Evolutionary conservation across 192 early-diverging fungal genomes (phyloP), one percentile per base, ranked within the genome.

Genomic region (Entophlyctis luteolus): DNA sequence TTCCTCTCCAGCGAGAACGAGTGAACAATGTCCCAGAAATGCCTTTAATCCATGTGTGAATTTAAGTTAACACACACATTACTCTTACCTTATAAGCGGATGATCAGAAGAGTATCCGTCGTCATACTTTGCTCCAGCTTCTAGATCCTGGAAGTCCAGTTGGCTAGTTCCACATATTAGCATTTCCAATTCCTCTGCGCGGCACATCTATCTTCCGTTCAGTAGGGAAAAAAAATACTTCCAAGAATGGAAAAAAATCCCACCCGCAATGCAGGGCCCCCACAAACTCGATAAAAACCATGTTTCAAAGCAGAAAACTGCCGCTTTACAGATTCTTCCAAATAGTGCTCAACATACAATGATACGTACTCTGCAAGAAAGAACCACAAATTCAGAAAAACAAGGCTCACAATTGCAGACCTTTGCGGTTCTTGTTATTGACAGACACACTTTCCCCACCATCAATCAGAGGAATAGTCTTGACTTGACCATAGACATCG

Each of bases 1-100:
- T 92, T 89, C 36, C 88, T 87, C 29, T 78, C 78, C 5, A 82
- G 67, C 1, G 77, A 62, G 60, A 95, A 70, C 12, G 59, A 35
- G 48, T 87, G 87, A 1, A 93, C 89, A 54, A 95, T 84, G 3
- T 80, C 73, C 95, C 95, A 98, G 76, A 98, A 66, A 36, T 66
- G 52, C 42, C 63, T 66, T n/a, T 38, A 23, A 59, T 93, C 65
- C 84, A 33, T 22, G 18, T 34, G 32, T n/a, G 18, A 31, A 33
- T 10, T 33, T 10, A 55, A 33, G 36, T 55, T 16, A 33, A 2
- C 27, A 31, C 4, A 62, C 16, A 28, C 18, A 56, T 48, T 14
- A 14, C 33, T 32, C 48, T 65, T 55, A 87, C 77, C 65, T 70
- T 45, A 95, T 90, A 1, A 86, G 72, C 1, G 68, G 74, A 65